A percentile compares a stretch with the other conserved stretches of the same genome.
These are phyloP conservation scores for Rhododendron williamsianum DNA, from an alignment of 148 eudicot genomes.

Conservation along the genomic window DNA sequence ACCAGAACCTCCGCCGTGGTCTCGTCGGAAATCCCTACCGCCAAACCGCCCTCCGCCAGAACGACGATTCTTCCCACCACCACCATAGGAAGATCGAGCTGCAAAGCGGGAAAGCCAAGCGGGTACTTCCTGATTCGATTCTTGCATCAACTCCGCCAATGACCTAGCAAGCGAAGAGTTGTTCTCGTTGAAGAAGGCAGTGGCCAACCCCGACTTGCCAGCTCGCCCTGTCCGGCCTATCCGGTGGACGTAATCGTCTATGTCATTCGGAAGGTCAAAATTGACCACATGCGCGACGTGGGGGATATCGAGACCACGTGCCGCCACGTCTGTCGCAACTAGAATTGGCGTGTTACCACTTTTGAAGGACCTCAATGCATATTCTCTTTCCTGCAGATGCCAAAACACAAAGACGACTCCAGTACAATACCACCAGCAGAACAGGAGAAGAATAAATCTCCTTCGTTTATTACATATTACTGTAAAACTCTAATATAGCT, in stretches of 20 bases:
- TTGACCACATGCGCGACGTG: constrained; percentile 84
- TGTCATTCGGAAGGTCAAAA: constrained; percentile 82
- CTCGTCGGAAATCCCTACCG: constrained; percentile 46
- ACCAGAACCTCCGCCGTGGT: constrained; percentile 23
- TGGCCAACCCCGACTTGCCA: constrained; percentile 83
- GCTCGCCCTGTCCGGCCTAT: constrained; percentile 93
- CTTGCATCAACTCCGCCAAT: constrained; percentile 40
- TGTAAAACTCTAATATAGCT: not conserved
- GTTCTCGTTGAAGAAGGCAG: constrained; percentile 58
- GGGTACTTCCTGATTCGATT: constrained; percentile 43
- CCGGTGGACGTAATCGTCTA: constrained; percentile 86
- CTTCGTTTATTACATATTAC: not conserved
- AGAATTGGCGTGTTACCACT: constrained; percentile 75
- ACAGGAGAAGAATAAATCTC: not conserved
- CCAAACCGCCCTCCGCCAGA: constrained; percentile 51
- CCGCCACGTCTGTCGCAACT: constrained; percentile 92
- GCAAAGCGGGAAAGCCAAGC: constrained; percentile 40
- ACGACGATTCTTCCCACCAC: constrained; percentile 28
- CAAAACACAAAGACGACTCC: not conserved
- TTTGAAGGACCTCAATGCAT: constrained; percentile 70
- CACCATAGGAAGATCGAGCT: constrained; percentile 26
- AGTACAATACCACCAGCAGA: not conserved
- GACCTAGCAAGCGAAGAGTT: constrained; percentile 36
- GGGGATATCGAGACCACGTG: constrained; percentile 87
- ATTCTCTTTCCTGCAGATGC: constrained; percentile 68